Base-by-base conservation (phyloP, 257 asterid species). In the Penstemon davidsonii region DNA sequence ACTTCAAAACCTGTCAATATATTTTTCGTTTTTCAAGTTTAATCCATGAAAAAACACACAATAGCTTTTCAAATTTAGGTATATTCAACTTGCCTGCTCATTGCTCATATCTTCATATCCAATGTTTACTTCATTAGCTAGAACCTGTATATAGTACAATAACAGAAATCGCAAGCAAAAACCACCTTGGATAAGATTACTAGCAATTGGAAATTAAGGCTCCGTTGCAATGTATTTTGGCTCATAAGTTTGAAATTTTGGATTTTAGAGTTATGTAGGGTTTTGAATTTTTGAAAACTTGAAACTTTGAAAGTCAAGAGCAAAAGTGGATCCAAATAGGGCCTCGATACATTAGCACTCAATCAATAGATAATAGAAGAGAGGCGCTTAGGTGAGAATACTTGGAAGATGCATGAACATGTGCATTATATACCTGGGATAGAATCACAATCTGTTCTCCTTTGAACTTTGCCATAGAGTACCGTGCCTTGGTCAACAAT, bases 71-170 rank as follows among this genome's bases (percentile, higher is more conserved):
- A 39, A 55, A 54, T 46, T 64, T 37, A 72, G 54, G 54, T 6
- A 62, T 0, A 19, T 57, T 36, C 70, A 7, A 71, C 87, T 82
- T 82, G 83, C 96, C 98, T 93, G 97, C 72, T 86, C 95, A 49
- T 90, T 90, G 84, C 91, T 84, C 90, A 93, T 88, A 66, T 90
- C 95, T 81, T 93, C 99, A 51, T 93, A 90, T 50, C 99, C 96
- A 18, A 93, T 87, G 82, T 93, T 93, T 52, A 75, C 99, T 79
- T 93, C 99, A 69, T 90, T 87, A 67, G 99, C 96, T 58, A 93
- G 78, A 66, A 93, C 99, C 98, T 92, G 86, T 50, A 61, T 51
- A 60, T 10, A 61, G 46, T 49, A 66, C 43, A 56, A 60, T 37
- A 54, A 49, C 18, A 60, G 59, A 50, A 60, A 73, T 52, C 49